phyloP scores from a whole-genome alignment of 345 rosid species.

The Citrus unshiu region DNA sequence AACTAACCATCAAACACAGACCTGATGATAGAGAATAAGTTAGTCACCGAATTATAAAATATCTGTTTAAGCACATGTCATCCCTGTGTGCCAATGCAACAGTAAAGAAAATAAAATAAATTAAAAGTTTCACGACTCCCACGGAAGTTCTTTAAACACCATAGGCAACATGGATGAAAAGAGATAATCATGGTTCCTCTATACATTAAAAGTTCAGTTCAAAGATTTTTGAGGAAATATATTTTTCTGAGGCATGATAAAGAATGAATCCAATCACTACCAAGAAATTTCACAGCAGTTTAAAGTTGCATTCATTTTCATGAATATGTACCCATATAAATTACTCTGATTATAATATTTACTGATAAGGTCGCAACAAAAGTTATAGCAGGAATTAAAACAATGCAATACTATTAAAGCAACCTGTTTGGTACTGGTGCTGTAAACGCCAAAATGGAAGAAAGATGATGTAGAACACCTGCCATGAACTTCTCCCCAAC shows the following conservation, averaged over 20 bases:
- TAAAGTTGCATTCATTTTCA: neutral
- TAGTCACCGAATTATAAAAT: neutral
- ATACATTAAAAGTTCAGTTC: neutral
- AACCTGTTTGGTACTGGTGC: slow-evolving; percentile 96
- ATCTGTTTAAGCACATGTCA: neutral
- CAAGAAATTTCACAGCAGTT: neutral
- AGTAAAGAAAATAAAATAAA: neutral
- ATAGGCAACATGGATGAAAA: neutral
- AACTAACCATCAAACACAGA: neutral
- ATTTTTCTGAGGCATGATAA: neutral
- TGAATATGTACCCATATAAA: neutral
- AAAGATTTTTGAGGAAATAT: neutral
- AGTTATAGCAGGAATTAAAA: neutral
- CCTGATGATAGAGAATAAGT: neutral
- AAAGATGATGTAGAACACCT: slow-evolving; percentile 83
- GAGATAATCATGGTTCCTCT: neutral
- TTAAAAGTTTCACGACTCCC: too few species aligned
- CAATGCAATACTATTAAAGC: neutral
- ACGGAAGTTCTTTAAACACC: neutral
- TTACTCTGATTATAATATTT: neutral
- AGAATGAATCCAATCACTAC: neutral
- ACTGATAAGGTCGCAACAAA: neutral
- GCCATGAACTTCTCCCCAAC: slow-evolving; percentile 85
- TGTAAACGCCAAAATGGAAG: slow-evolving; percentile 78
- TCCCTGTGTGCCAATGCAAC: neutral